Evolutionary conservation across 1,139 yeast species (phyloP).

Genomic region (Yamadazyma spencermartinsiae): DNA sequence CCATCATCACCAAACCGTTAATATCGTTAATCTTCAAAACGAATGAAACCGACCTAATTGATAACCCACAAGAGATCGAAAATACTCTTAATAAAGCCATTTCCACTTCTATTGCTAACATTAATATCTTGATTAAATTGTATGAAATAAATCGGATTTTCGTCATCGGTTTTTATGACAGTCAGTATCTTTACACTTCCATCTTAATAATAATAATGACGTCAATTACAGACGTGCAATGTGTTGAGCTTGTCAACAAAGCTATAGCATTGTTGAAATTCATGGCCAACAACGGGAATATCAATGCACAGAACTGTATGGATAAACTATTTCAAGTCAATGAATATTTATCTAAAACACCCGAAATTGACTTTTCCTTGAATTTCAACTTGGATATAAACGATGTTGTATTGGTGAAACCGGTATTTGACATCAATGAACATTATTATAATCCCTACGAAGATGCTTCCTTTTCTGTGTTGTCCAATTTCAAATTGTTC

Average conservation of each 20-base stretch:
- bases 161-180: constrained; percentile 53
- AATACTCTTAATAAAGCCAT: constrained; percentile 40
- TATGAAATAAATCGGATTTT: constrained; percentile 38
- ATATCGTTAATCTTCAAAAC: constrained; percentile 42
- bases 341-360: constrained; percentile 18
- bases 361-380: constrained; percentile 21
- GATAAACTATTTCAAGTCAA: constrained; percentile 24
- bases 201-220: constrained; percentile 42
- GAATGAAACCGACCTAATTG: constrained; percentile 24
- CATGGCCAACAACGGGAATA: constrained; percentile 44
- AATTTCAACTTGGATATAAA: constrained; percentile 20
- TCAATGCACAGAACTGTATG: constrained; percentile 38
- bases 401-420: constrained; percentile 7
- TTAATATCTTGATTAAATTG: constrained; percentile 39
- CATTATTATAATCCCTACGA: constrained; percentile 18
- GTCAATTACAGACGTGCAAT: constrained; percentile 29
- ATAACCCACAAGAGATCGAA: constrained; percentile 29
- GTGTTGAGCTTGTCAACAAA: constrained; percentile 26
- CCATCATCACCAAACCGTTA: constrained; percentile 47
- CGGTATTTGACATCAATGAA: constrained; percentile 6
- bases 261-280: constrained; percentile 36
- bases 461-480: constrained; percentile 9
- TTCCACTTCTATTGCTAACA: constrained; percentile 39
- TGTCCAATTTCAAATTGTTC: constrained; percentile 12
- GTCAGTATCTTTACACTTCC: constrained; percentile 50